Evolutionary conservation across 192 early-diverging fungal species (phyloP), one percentile per base, ranked within the genome.

Genomic region (Entophlyctis luteolus): DNA sequence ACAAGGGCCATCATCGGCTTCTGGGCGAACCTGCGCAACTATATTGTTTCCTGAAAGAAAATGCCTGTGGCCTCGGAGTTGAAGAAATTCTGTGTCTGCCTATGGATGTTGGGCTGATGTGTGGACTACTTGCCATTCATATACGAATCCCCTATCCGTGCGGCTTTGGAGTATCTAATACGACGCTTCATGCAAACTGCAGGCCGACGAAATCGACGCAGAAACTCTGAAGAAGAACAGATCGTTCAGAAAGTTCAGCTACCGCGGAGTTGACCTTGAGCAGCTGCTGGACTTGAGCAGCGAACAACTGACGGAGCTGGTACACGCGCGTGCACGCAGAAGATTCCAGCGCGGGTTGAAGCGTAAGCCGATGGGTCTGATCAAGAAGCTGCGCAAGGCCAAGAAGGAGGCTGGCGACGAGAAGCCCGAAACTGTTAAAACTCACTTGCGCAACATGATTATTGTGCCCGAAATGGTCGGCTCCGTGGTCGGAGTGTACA

Each of bases 381-480:
- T 98, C 88, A 98, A 98, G 91, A 98, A 98, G 91, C 91, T 98
- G 76, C 92, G 95, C 72, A 85, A 90, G 78, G 93, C 95, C 75
- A 96, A 95, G 92, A 92, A 96, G 91, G 86, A 91, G 57, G 89
- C 91, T 38, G 76, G 83, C 66, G 77, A 82, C 80, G 95, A 98
- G 86, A 98, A 98, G 90, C 94, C 95, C 70, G 91, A 82, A 50
- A 78, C 80, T 47, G 95, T 98, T 84, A 98, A 98, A 89, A 98
- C 95, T 75, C 95, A 98, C 83, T 87, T 98, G 70, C 91, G 95
- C 79, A 89, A 95, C 89, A 98, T 98, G 95, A 94, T 98, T 75
- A 92, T 98, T 69, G 94, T 98, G 59, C 95, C 95, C 70, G 95
- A 98, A 88, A 98, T 98, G 95, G 92, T 98, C 72, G 95, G 95